Evolutionary conservation across 768 basidiomycete genomes (phyloP), one percentile per base, ranked within the genome.

Genomic region (Pisolithus microcarpus): DNA sequence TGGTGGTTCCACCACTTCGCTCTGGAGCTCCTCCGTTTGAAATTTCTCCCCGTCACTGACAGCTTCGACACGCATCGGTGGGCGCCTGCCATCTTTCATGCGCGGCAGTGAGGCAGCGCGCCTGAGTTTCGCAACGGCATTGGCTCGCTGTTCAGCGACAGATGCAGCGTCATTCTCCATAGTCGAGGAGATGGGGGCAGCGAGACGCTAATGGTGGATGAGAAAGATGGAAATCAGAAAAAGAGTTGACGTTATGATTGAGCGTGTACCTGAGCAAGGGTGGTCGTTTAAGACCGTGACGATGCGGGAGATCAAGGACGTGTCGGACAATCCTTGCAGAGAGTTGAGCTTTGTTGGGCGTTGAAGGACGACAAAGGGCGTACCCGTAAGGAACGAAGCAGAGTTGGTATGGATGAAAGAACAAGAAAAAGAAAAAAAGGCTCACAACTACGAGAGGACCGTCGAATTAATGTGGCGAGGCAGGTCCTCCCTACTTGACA

Each of bases 101-200:
- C 92, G 78, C 36, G 92, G 93, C 26, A 95, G 69, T 15, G 91
- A 94, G 49, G 91, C 89, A 39, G 93, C 92, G 59, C 93, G 83
- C 70, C 87, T 92, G 56, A 96, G 80, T 71, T 85, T 92, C 42
- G 90, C 90, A 43, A 95, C 85, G 10, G 91, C 88, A 49, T 81
- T 79, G 63, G 90, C 88, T 53, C 93, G 84, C 68, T 92, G 86
- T 65, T 93, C 87, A 24, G 80, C 79, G 69, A 77, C 72, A 10
- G 73, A 69, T 42, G 74, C 58, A 49, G 61, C 63, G 57, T 77
- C 66, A 59, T 54, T 65, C 53, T 67, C 66, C 67, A 69, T 67
- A 46, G 46, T 48, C 51, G 37, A 9, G 21, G 44, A 28, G 15
- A 34, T 18, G 37, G 30, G 21, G 38, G 43, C 52, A 53, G 50